Base-by-base conservation (phyloP, 306 rosid species). In the Cucurbita pepo region DNA sequence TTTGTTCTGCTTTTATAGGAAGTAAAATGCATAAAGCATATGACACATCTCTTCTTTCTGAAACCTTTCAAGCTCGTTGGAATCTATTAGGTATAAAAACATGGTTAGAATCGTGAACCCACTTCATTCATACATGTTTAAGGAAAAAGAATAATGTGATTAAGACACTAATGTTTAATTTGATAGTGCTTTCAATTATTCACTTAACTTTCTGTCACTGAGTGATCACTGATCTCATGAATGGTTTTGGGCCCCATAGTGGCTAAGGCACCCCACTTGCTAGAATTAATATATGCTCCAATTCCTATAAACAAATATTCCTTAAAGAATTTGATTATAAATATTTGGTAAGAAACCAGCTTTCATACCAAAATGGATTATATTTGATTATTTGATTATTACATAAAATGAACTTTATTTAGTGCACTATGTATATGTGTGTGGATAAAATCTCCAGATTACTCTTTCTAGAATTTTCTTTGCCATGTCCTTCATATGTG, bases 111-210 rank as follows among this genome's bases (percentile, higher is more conserved):
- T 54, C 37, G 15, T 54, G 10, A 71, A 53, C 75, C 75, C 75
- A 71, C 75, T 53, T 71, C 36, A 30, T 13, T 14, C 21, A 74
- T 56, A 22, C 69, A 57, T 58, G 69, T 56, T 41, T 56, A 58
- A 71, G 25, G 18, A 30, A 34, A 53, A 53, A 72, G 34, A 72
- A 54, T 72, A 56, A 15, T 19, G 76, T 38, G 57, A 48, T 30
- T 55, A 41, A 72, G 76, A 72, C 56, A 43, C 71, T 65, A 43
- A 72, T 56, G 55, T 43, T 72, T 72, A 37, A 72, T 53, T 56
- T 72, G 64, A 72, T 72, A 56, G 76, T 72, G 76, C 54, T 57
- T 72, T 41, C 76, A 56, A 72, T 72, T 54, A 72, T 72, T 72
- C 64, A 57, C 5, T 69, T 56, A 55, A 54, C 76, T 56, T 21